Conservation (phyloP, 192 early-diverging fungal genomes). For the Coemansia sp. region DNA sequence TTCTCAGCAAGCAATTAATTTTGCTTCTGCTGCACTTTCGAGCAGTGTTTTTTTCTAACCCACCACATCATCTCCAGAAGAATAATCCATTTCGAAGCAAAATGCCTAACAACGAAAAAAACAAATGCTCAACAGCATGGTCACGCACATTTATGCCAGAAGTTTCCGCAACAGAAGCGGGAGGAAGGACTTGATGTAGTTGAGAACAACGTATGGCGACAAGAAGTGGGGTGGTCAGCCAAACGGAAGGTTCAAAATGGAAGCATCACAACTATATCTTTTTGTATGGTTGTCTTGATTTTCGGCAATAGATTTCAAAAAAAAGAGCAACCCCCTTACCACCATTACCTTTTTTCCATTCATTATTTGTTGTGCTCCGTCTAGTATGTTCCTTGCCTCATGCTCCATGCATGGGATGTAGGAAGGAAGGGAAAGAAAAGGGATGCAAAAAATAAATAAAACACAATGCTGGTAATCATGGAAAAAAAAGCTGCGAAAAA, state of each 20-base stretch:
- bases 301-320: not conserved
- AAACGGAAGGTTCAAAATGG: not conserved
- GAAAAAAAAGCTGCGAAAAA: too few species aligned
- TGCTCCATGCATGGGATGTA: not conserved
- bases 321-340: not conserved
- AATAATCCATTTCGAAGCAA: not conserved
- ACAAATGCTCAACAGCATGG: not conserved
- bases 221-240: not conserved
- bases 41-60: not conserved
- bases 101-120: not conserved
- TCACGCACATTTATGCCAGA: not conserved
- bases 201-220: not conserved
- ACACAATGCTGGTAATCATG: not conserved
- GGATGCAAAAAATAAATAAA: not conserved
- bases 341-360: not conserved
- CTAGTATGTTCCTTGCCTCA: not conserved
- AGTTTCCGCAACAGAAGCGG: not conserved
- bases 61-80: not conserved
- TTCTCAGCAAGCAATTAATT: too few species aligned
- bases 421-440: not conserved
- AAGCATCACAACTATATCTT: not conserved
- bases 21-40: not conserved
- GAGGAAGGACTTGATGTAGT: not conserved
- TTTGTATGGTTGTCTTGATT: not conserved
- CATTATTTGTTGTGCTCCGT: not conserved